phyloP scores from a whole-genome alignment of 306 rosid species.

The Dicorynia guianensis region DNA sequence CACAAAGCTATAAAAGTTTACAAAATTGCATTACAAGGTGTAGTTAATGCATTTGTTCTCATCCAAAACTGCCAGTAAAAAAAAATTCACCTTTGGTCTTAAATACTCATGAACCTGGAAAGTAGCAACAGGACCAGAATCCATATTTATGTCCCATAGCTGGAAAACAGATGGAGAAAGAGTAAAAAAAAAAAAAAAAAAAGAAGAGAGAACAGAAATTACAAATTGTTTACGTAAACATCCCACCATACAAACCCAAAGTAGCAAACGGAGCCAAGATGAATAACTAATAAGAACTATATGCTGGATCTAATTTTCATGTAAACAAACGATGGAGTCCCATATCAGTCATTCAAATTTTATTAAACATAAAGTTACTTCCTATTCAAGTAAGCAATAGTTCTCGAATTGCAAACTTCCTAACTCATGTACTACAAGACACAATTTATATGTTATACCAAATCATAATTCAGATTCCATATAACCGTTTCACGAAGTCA shows the following conservation, averaged over 20 bases:
- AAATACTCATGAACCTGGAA: constrained; percentile 81
- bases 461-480: background rate
- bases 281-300: background rate
- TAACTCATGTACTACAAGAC: background rate
- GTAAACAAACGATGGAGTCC: background rate
- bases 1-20: constrained; percentile 59
- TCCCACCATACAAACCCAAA: background rate
- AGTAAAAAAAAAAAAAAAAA: too few species aligned
- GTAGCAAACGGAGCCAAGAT: background rate
- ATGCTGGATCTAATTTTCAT: background rate
- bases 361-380: background rate
- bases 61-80: background rate
- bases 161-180: constrained; percentile 24
- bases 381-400: background rate
- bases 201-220: background rate
- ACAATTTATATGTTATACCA: background rate
- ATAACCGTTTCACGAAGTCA: background rate
- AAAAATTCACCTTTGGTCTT: constrained; percentile 69
- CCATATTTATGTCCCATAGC: constrained; percentile 87
- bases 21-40: constrained; percentile 1
- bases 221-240: too few species aligned
- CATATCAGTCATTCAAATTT: background rate
- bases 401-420: too few species aligned
- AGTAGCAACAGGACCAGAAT: constrained; percentile 72
- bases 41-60: background rate